These are phyloP conservation scores for Boechera stricta DNA, from an alignment of 345 rosid species.

Conservation along the genomic window DNA sequence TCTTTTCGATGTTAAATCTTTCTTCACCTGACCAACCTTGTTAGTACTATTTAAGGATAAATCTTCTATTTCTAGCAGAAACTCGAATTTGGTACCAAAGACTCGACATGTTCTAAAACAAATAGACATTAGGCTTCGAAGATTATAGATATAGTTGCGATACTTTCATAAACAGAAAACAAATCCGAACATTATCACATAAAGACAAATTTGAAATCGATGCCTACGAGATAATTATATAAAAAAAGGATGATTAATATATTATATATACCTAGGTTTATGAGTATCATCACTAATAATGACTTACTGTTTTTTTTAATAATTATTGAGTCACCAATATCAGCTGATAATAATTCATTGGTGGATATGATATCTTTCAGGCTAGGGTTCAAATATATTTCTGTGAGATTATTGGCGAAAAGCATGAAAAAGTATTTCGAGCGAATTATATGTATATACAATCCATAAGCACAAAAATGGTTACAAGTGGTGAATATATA, in stretches of 20 bases:
- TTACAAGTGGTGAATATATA: not conserved
- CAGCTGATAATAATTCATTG: constrained; percentile 39
- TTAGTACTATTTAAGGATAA: not conserved
- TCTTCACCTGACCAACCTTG: not conserved
- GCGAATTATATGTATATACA: not conserved
- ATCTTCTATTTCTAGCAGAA: not conserved
- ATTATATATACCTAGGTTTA: constrained; percentile 26
- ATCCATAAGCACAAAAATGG: constrained; percentile 11
- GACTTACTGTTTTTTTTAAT: constrained; percentile 19
- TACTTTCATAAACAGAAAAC: not conserved
- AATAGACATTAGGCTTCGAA: not conserved
- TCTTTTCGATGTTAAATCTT: too few relatives aligned
- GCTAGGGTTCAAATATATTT: constrained; percentile 20
- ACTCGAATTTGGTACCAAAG: not conserved
- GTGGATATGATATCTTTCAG: constrained; percentile 37
- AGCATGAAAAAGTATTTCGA: not conserved
- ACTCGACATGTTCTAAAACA: not conserved
- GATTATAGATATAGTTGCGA: not conserved
- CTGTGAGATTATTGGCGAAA: constrained; percentile 20
- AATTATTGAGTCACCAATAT: constrained; percentile 35
- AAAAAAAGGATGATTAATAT: constrained; percentile 31
- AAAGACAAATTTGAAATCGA: constrained; percentile 38
- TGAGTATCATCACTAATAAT: constrained; percentile 40
- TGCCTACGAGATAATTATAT: constrained; percentile 25
- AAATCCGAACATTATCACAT: constrained; percentile 7